A percentile compares a stretch with the other conserved stretches of the same genome.
phyloP scores from a whole-genome alignment of 306 rosid species.

The Quercus engelmannii region DNA sequence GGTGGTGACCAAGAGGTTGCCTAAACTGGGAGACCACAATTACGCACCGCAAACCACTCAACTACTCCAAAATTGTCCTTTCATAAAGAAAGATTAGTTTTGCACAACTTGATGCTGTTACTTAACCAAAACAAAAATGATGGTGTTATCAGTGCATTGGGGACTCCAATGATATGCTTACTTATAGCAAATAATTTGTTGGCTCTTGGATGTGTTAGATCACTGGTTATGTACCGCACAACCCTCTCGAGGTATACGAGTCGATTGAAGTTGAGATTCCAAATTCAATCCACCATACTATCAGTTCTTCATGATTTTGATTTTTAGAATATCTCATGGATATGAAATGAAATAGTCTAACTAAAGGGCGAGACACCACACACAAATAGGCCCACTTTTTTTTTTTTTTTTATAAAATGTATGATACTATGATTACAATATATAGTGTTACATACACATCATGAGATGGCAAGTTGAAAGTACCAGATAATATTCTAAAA shows the following conservation, averaged over 20 bases:
- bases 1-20: background rate
- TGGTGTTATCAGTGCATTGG: background rate
- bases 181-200: background rate
- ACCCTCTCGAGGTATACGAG: accelerated
- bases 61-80: background rate
- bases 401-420: too few relatives aligned
- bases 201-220: background rate
- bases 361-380: too few relatives aligned
- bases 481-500: constrained; percentile 1
- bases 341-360: too few relatives aligned
- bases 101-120: background rate
- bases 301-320: too few relatives aligned
- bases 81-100: background rate
- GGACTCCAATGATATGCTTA: background rate
- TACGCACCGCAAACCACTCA: background rate
- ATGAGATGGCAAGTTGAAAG: background rate
- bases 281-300: too few relatives aligned
- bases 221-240: background rate
- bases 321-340: too few relatives aligned
- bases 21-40: background rate
- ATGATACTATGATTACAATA: too few relatives aligned
- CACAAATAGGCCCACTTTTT: too few relatives aligned
- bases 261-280: too few relatives aligned
- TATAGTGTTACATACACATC: background rate
- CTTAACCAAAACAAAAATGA: background rate